Conservation (phyloP, 1,284 basidiomycete genomes). For the Trichosporon sp. region DNA sequence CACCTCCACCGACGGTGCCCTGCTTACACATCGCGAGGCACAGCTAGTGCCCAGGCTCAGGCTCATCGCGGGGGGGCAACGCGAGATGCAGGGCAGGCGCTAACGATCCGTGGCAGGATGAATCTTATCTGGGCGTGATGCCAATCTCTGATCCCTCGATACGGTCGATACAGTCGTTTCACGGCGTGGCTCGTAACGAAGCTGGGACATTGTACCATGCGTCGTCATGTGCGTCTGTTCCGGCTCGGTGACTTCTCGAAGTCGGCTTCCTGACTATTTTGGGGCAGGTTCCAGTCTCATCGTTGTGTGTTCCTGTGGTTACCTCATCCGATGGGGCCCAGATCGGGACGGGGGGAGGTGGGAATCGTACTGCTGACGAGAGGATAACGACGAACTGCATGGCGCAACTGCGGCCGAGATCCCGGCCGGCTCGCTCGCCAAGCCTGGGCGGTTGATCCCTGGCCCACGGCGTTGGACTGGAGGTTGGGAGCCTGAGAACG, state of each 20-base stretch:
- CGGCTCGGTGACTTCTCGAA: not conserved
- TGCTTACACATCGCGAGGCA: not conserved
- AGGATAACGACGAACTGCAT: not conserved
- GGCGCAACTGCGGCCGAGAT: no score
- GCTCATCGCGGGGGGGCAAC: not conserved
- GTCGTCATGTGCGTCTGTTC: not conserved
- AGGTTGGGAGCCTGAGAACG: conserved; percentile 11
- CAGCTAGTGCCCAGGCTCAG: not conserved
- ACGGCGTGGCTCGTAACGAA: not conserved
- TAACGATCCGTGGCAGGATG: not conserved
- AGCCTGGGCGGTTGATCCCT: not conserved
- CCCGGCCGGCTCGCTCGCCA: not conserved
- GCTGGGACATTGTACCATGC: not conserved
- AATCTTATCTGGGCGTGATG: not conserved
- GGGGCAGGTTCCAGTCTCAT: not conserved
- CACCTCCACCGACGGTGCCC: not conserved
- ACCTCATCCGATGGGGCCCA: not conserved
- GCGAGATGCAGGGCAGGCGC: not conserved
- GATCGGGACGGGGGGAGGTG: not conserved
- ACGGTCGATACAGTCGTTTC: not conserved
- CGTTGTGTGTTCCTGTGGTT: not conserved
- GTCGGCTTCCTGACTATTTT: conserved; percentile 5
- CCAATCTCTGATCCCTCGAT: not conserved
- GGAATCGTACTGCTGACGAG: not conserved
- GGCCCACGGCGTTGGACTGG: not conserved